Base-by-base conservation (phyloP, 192 early-diverging fungal species). In the Coemansia sp. region DNA sequence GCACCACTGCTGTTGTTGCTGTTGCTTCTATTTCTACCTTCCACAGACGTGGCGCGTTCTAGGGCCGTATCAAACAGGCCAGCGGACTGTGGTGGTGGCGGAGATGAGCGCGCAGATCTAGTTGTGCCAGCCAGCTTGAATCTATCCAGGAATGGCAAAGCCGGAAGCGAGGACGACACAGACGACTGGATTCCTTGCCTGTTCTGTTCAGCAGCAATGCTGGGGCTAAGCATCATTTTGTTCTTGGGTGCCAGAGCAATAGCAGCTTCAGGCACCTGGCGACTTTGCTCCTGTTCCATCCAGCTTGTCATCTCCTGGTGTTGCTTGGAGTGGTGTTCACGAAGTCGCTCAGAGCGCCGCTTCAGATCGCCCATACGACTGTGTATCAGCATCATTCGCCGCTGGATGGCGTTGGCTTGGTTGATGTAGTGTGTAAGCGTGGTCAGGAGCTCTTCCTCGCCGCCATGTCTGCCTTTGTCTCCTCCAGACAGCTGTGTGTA, bases 321-420 rank as follows among this genome's bases (percentile, higher is more conserved):
- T 20, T 81, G 78, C 46, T 68, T 66, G 21, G 69, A 66, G 33
- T 73, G 60, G 45, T 81, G 78, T 43, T 66, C 63, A 4, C 51
- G 49, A 21, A 81, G 73, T 33, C 78, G 51, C 14, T 76, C 70
- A 6, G 73, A 66, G 14, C 78, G 73, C 44, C 78, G 66, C 57
- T 73, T 75, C 55, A 81, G 60, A 15, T 81, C 78, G 34, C 61
- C 34, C 8, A 62, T 66, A 0, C 78, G 70, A 1, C 64, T 60
- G 20, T 72, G 71, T 41, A 81, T 69, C 44, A 81, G 70, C 67
- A 66, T 44, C 73, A 81, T 81, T 35, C 71, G 66, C 14, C 78
- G 73, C 62, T 72, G 78, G 0, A 76, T 60, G 30, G 53, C 16
- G 21, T 66, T 69, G 46, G 78, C 73, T 52, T 81, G 73, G 67